A percentile compares a stretch with the other conserved stretches of the same genome.
Conservation (phyloP, 1,139 yeast genomes). For the Kodamaea sp. region DNA sequence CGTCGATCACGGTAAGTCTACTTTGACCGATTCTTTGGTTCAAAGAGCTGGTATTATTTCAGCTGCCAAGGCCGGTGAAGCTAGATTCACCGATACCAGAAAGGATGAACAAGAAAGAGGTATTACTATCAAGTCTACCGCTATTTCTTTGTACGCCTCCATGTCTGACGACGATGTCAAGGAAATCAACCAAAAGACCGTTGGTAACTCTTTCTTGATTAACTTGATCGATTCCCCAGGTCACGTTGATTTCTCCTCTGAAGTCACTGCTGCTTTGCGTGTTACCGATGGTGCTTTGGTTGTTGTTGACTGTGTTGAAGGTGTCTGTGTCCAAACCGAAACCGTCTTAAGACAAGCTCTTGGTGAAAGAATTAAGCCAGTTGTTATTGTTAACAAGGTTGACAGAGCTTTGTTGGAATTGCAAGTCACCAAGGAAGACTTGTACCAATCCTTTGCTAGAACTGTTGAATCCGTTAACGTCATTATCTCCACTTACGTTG, state of each 20-base stretch:
- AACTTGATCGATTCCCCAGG: conserved; percentile 99
- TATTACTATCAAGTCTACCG: conserved; percentile 98
- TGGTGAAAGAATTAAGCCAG: conserved; percentile 99
- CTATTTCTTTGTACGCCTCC: conserved; percentile 92
- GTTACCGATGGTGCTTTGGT: conserved; percentile 99
- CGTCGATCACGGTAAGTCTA: conserved; percentile 99
- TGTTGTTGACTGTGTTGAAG: conserved; percentile 98
- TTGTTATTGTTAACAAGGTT: conserved; percentile 96
- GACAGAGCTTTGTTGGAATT: conserved; percentile 99
- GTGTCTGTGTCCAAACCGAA: conserved; percentile 99
- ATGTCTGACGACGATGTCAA: conserved; percentile 87
- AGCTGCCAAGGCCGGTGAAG: conserved; percentile 99
- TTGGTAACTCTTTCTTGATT: conserved; percentile 90
- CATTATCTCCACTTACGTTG: conserved; percentile 93
- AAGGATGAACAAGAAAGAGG: conserved; percentile 99
- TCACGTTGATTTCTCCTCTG: conserved; percentile 99
- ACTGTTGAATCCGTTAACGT: conserved; percentile 99
- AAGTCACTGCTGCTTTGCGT: conserved; percentile 99
- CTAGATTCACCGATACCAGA: conserved; percentile 99
- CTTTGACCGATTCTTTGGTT: conserved; percentile 97
- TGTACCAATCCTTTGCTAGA: conserved; percentile 97
- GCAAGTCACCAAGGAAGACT: conserved; percentile 98
- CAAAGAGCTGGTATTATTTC: conserved; percentile 99
- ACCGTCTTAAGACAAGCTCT: conserved; percentile 99
- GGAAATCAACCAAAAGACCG: conserved; percentile 95